Evolutionary conservation across 2,329 filamentous ascomycete species (phyloP), one percentile per base, ranked within the genome.

Genomic region (Botryosphaeria dothidea): DNA sequence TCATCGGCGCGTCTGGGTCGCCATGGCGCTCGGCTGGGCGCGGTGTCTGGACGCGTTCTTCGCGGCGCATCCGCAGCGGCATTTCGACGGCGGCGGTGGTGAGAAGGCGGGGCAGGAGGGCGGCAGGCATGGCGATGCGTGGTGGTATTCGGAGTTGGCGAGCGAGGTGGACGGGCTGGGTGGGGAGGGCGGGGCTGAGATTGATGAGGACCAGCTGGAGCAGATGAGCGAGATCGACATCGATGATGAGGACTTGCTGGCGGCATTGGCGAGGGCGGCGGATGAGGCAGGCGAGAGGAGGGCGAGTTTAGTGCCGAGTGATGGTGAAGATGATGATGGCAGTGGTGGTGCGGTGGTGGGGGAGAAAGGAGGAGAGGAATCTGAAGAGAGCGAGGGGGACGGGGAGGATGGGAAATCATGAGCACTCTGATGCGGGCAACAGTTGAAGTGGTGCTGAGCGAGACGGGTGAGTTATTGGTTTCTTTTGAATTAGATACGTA

Each of bases 201-300:
- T 13, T 21, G 56, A 60, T 9, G 36, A 60, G 23, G 38, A 19
- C 2, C 13, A 19, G 56, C 17, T 45, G 56, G 56, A 60, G 27
- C n/a, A 31, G n/a, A 23, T 60, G 56, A 60, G 56, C 56, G 56
- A 60, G 56, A 41, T 48, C 25, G 27, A 7, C 3, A 31, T 60
- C 1, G 51, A 41, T 2, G 51, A 56, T 15, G 56, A 34, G 27
- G 38, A 60, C n/a, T 34, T 29, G 9, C 9, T 58, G 54, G 36
- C 34, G 15, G 54, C 36, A 2, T 17, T 38, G 36, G 54, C 36
- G 9, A 5, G 21, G 36, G 54, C 38, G 15, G 36, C 23, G 36
- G 54, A 11, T 29, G 25, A 15, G 13, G 52, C 13, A 17, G 46
- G 46, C 6, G 21, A 36, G 41, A 34, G 56, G 41, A 25, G n/a